Evolutionary conservation across 208 protist species (phyloP).

Genomic region (Trypanosomatidae sp.): DNA sequence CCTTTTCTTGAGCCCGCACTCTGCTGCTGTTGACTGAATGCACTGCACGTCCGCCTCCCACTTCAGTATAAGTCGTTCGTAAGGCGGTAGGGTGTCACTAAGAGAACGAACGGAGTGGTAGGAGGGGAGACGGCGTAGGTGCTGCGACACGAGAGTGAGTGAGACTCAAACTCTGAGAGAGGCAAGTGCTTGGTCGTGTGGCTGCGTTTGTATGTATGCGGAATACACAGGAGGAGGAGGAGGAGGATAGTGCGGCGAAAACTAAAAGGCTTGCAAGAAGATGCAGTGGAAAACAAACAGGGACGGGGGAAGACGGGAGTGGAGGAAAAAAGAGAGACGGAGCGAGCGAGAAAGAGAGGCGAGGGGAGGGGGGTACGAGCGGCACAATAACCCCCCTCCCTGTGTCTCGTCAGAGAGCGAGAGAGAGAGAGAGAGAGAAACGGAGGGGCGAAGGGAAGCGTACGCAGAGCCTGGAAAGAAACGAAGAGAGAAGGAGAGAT

Average conservation of each 20-base stretch:
- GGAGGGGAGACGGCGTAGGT: background rate
- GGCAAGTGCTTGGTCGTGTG: background rate
- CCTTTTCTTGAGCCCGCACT: background rate
- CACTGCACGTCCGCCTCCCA: background rate
- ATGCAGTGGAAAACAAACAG: background rate
- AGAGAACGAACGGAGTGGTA: background rate
- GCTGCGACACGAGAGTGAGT: background rate
- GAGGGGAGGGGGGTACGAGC: background rate
- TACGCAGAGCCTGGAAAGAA: background rate
- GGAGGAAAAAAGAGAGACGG: background rate
- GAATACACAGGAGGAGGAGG: constrained; percentile 3
- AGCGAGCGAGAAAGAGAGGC: background rate
- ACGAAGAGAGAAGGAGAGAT: background rate
- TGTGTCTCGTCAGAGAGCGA: background rate
- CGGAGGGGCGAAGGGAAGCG: background rate
- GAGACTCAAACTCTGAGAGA: background rate
- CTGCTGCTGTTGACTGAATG: background rate
- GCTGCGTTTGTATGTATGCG: background rate
- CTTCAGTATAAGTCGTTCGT: background rate
- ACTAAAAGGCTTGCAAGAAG: background rate
- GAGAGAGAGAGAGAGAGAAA: background rate
- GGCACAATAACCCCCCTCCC: background rate
- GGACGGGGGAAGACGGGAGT: no score
- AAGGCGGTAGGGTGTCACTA: background rate
- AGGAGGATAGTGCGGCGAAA: background rate